phyloP scores from a whole-genome alignment of 441 rosid genomes.

The Geranium incanum region DNA sequence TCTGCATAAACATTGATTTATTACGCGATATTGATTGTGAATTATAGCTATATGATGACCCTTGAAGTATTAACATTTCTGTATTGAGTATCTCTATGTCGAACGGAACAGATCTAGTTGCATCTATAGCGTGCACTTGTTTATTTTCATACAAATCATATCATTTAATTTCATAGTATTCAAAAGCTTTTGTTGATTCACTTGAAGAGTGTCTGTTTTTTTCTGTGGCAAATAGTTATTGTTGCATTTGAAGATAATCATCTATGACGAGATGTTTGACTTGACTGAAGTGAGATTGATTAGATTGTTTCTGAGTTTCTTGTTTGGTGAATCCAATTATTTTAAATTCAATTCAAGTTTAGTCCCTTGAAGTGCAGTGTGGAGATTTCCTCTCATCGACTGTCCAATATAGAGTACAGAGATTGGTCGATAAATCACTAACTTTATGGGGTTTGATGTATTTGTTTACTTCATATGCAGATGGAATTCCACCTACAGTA shows the following conservation, averaged over 20 bases:
- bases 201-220: not conserved
- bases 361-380: not conserved
- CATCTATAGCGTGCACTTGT: not conserved
- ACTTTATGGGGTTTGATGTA: conserved; percentile 11
- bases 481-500: conserved; percentile 55
- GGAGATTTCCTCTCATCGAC: not conserved
- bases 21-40: not conserved
- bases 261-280: not conserved
- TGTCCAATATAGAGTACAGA: not conserved
- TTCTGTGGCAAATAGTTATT: not conserved
- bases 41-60: not conserved
- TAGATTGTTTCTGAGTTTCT: not conserved
- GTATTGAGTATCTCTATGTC: not conserved
- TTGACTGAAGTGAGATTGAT: not conserved
- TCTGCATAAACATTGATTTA: not conserved
- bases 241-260: not conserved
- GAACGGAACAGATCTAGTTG: not conserved
- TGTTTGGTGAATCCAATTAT: not conserved
- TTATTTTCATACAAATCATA: not conserved
- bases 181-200: not conserved
- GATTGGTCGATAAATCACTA: not conserved
- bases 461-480: conserved; percentile 29
- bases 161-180: not conserved
- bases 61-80: not conserved
- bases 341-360: not conserved